A percentile compares a stretch with the other conserved stretches of the same genome.
phyloP scores from a whole-genome alignment of 495 filamentous ascomycete genomes.

The Tuber magnatum region DNA sequence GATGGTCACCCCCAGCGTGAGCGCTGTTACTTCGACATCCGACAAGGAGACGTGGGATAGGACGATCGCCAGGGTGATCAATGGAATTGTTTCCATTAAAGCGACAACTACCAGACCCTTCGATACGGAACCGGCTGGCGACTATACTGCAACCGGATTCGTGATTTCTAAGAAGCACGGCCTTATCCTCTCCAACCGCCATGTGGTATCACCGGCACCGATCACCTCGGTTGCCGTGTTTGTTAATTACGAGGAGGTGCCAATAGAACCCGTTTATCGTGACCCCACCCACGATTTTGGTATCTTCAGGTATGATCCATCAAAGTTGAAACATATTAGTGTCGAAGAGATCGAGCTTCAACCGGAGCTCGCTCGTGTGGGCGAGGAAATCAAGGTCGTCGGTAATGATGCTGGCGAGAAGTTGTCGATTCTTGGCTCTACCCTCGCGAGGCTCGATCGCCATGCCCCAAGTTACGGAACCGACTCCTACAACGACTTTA shows the following conservation, averaged over 20 bases:
- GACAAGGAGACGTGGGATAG: conserved; percentile 42
- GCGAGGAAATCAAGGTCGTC: conserved; percentile 41
- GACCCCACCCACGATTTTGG: conserved; percentile 41
- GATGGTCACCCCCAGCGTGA: conserved; percentile 15
- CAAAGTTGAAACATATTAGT: conserved; percentile 39
- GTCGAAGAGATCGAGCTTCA: conserved; percentile 41
- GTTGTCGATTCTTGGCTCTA: conserved; percentile 40
- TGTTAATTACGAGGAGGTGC: conserved; percentile 41
- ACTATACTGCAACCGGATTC: conserved; percentile 41
- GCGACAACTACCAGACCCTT: conserved; percentile 41
- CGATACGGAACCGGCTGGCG: conserved; percentile 40
- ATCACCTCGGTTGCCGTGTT: conserved; percentile 42
- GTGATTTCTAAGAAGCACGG: conserved; percentile 41
- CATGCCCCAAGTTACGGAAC: conserved; percentile 40
- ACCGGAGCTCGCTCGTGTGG: conserved; percentile 38
- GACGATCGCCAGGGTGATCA: conserved; percentile 40
- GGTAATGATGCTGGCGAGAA: conserved; percentile 42
- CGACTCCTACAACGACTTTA: conserved; percentile 41
- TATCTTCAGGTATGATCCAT: conserved; percentile 40
- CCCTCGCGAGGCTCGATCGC: conserved; percentile 38
- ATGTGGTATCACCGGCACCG: conserved; percentile 40
- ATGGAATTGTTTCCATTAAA: conserved; percentile 42
- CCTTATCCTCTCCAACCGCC: conserved; percentile 40
- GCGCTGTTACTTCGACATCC: conserved; percentile 26
- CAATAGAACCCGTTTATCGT: conserved; percentile 40